Percentiles rank a stretch among this genome's conserved stretches.
phyloP scores from a whole-genome alignment of 129 eudicot genomes.

The Centrapalus pauciflorus region DNA sequence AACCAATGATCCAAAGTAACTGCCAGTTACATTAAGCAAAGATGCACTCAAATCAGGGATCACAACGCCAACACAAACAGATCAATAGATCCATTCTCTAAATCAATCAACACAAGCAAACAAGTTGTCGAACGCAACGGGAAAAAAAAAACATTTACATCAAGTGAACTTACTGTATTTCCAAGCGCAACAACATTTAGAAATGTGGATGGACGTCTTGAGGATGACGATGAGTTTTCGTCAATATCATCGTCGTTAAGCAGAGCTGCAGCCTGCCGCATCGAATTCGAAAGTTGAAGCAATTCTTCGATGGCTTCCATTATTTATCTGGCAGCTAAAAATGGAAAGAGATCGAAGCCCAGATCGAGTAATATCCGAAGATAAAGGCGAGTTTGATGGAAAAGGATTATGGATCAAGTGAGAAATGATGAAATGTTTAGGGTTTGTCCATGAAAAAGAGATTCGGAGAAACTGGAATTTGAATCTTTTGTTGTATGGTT shows the following conservation, averaged over 20 bases:
- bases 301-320: conserved; percentile 99
- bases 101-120: neutral
- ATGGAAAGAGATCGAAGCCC: neutral
- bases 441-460: neutral
- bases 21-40: neutral
- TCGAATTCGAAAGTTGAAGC: conserved; percentile 78
- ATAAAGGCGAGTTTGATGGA: neutral
- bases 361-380: neutral
- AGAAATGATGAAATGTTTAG: neutral
- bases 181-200: conserved; percentile 93
- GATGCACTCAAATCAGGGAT: neutral
- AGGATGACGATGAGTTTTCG: conserved; percentile 47
- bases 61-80: neutral
- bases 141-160: too few species aligned
- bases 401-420: neutral
- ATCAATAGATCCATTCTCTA: neutral
- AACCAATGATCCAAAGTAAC: neutral
- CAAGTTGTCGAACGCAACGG: neutral
- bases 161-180: conserved; percentile 85
- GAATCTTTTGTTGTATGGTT: neutral
- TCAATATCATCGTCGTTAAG: conserved; percentile 92
- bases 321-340: neutral
- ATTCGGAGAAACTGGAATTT: neutral
- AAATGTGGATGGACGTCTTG: conserved; percentile 71
- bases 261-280: conserved; percentile 93